These are phyloP conservation scores for Lichtheimia ramosa DNA, from an alignment of 371 early-diverging fungal genomes.

Conservation along the genomic window DNA sequence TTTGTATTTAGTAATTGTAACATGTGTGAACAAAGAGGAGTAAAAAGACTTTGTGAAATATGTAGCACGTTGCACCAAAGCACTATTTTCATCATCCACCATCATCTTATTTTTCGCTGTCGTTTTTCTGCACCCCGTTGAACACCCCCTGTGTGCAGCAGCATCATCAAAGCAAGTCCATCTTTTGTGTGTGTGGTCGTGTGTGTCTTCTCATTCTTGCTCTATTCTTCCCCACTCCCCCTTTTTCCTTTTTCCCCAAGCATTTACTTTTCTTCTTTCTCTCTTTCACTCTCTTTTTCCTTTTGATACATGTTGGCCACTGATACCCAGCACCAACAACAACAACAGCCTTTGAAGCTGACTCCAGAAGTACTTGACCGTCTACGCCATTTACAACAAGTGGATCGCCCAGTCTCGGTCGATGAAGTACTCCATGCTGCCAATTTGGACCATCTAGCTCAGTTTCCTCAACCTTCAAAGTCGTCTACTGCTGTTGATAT, in stretches of 20 bases:
- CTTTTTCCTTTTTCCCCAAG: not conserved
- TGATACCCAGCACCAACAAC: not conserved
- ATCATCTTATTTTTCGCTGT: too few relatives aligned
- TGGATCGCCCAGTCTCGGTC: constrained; percentile 27
- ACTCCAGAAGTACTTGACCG: constrained; percentile 31
- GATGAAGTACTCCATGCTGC: constrained; percentile 33
- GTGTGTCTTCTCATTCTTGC: not conserved
- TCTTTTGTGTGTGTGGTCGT: constrained; percentile 1
- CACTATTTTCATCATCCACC: too few relatives aligned
- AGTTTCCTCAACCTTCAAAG: constrained; percentile 14
- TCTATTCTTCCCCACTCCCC: not conserved
- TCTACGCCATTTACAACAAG: constrained; percentile 27
- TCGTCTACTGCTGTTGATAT: constrained; percentile 1
- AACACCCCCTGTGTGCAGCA: too few relatives aligned
- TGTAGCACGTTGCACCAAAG: constrained; percentile 11
- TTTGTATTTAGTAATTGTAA: too few relatives aligned
- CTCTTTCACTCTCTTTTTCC: constrained; percentile 1
- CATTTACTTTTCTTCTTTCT: constrained; percentile 6
- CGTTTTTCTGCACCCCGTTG: too few relatives aligned
- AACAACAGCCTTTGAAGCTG: constrained; percentile 10
- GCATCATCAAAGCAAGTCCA: too few relatives aligned
- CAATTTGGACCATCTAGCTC: constrained; percentile 29
- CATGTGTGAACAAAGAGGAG: not conserved
- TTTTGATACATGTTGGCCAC: not conserved
- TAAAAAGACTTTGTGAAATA: not conserved